Conservation (phyloP, 2,329 filamentous ascomycete species). For the Juglanconis oblonga region DNA sequence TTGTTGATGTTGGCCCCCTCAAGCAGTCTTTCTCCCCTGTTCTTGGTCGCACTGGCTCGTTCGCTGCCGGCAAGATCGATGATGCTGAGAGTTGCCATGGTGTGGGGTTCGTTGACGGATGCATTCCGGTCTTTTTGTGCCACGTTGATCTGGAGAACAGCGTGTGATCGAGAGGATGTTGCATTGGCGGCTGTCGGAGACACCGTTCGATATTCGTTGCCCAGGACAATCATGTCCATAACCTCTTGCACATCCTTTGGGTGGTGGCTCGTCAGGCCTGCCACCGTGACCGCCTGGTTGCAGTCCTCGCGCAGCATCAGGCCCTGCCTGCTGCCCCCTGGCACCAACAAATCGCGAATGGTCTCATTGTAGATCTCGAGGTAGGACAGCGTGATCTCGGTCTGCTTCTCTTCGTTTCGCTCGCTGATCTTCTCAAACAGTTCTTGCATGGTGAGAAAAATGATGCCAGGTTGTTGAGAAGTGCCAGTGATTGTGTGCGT, state of each 20-base stretch:
- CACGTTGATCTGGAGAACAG: slow-evolving; percentile 94
- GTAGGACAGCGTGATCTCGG: slow-evolving; percentile 89
- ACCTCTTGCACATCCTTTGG: slow-evolving; percentile 91
- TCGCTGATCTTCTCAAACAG: slow-evolving; percentile 96
- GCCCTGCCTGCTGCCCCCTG: slow-evolving; percentile 75
- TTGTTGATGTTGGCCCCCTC: slow-evolving; percentile 99
- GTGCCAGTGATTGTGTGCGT: slow-evolving; percentile 97
- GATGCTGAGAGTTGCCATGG: slow-evolving; percentile 96
- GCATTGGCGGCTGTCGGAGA: slow-evolving; percentile 97
- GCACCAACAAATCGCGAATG: slow-evolving; percentile 90
- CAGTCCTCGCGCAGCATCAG: slow-evolving; percentile 93
- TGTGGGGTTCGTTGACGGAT: slow-evolving; percentile 88
- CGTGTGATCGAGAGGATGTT: slow-evolving; percentile 94
- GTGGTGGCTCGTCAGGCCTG: slow-evolving; percentile 85
- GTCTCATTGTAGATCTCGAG: slow-evolving; percentile 99
- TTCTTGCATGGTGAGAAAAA: slow-evolving; percentile 98
- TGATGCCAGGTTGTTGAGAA: slow-evolving; percentile 89
- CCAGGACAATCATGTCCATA: slow-evolving; percentile 98
- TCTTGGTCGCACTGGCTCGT: slow-evolving; percentile 93
- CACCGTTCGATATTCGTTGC: slow-evolving; percentile 92
- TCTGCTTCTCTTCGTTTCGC: slow-evolving; percentile 77
- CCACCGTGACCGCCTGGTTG: slow-evolving; percentile 87
- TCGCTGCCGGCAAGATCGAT: slow-evolving; percentile 97
- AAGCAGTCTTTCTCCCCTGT: slow-evolving; percentile 82
- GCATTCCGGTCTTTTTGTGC: slow-evolving; percentile 93